Evolutionary conservation across 345 rosid species (phyloP).

Genomic region (Passiflora organensis): DNA sequence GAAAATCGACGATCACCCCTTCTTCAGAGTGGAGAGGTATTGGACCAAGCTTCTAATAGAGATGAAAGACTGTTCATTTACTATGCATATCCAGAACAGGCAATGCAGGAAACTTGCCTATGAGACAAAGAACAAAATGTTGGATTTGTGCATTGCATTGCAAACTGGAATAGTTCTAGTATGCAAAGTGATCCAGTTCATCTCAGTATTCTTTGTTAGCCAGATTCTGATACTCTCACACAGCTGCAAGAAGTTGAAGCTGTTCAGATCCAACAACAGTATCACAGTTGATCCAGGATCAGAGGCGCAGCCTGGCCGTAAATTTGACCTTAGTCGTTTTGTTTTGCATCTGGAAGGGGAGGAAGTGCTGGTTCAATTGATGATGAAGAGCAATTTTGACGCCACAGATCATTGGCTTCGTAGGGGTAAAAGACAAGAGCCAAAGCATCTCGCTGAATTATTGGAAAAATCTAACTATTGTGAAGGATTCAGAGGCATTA

Average conservation of each 20-base stretch:
- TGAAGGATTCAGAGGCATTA: slow-evolving; percentile 48
- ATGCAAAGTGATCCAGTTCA: slow-evolving; percentile 54
- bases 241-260: slow-evolving; percentile 19
- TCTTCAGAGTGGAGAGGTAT: slow-evolving; percentile 48
- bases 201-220: slow-evolving; percentile 46
- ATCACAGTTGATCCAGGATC: slow-evolving; percentile 35
- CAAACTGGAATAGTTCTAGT: slow-evolving; percentile 58
- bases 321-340: slow-evolving; percentile 49
- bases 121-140: slow-evolving; percentile 20
- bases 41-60: slow-evolving; percentile 60
- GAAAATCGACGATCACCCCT: slow-evolving; percentile 21
- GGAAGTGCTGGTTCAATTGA: slow-evolving; percentile 46
- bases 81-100: slow-evolving; percentile 29
- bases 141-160: slow-evolving; percentile 44
- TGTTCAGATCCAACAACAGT: slow-evolving; percentile 18
- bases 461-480: slow-evolving; percentile 39
- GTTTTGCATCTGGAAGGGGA: slow-evolving; percentile 91
- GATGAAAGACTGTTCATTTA: slow-evolving; percentile 58
- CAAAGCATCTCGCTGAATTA: slow-evolving; percentile 46
- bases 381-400: slow-evolving; percentile 52
- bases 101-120: slow-evolving; percentile 44
- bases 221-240: slow-evolving; percentile 27
- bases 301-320: slow-evolving; percentile 21
- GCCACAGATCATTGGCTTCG: slow-evolving; percentile 56
- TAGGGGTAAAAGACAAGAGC: slow-evolving; percentile 51